Base-by-base conservation (phyloP, 2,329 filamentous ascomycete genomes). In the Esteya vermicola region DNA sequence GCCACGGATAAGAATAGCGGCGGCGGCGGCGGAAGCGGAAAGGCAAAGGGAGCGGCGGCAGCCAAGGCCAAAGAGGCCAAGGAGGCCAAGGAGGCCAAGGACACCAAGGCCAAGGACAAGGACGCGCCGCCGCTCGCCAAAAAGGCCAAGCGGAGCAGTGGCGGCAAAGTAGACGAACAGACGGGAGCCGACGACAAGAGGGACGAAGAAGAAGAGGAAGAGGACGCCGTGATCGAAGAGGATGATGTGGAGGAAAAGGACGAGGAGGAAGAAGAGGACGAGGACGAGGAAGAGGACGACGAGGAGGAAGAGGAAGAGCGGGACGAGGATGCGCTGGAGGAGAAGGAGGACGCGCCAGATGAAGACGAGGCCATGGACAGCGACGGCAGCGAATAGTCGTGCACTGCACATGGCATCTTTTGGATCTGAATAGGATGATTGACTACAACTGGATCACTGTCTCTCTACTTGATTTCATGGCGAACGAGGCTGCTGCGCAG, bases 281-380 rank as follows among this genome's bases (percentile, higher is more conserved):
- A 63, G 6, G 59, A 63, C 2, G 70, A 74, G 40, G 67, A 67
- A n/a, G 62, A 64, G 12, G 65, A 63, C 9, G 62, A 60, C 2
- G 62, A 64, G 0, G 55, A 57, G 0, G 59, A 57, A 0, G 59
- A 54, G 0, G 36, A 64, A 2, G 65, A 63, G 1, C 63, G 62
- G 3, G 65, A 61, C 5, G 65, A 66, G 0, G 64, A 67, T 10
- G 67, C 62, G 0, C 59, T 63, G 40, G 59, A 61, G 61, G 70
- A 63, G 20, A 27, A 23, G 6, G 18, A 35, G 12, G 33, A 37
- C 9, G 67, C 61, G 0, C 60, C 63, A 39, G 59, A 61, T 2
- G 70, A 63, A 21, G 75, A 78, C 42, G 78, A 81, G 47, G 77
- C 74, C 12, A 55, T 79, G 43, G 75, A 78, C 51, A 73, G 70